Percentiles rank a stretch among this genome's conserved stretches.
Conservation (phyloP, 805 yeast genomes). For the Schwanniomyces sp. region DNA sequence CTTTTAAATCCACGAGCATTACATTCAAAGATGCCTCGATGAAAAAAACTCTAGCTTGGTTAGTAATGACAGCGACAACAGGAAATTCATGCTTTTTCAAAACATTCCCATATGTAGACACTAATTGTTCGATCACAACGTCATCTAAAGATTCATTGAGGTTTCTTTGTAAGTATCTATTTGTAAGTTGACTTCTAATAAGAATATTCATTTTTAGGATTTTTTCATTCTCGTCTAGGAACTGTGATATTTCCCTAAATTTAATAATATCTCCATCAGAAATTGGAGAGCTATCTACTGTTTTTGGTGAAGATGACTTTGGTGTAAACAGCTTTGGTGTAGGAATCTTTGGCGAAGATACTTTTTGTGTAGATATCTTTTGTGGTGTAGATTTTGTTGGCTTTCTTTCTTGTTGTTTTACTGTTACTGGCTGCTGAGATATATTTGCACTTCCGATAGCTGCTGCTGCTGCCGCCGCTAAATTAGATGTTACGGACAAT, state of each 20-base stretch:
- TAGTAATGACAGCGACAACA: slow-evolving; percentile 39
- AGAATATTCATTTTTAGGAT: slow-evolving; percentile 41
- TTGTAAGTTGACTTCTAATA: slow-evolving; percentile 35
- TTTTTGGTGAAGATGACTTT: not conserved
- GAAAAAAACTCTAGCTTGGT: slow-evolving; percentile 41
- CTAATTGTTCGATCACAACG: slow-evolving; percentile 29
- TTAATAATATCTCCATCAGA: slow-evolving; percentile 15
- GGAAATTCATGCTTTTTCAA: slow-evolving; percentile 23
- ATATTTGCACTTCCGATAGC: not conserved
- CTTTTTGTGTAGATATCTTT: not conserved
- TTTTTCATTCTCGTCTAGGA: slow-evolving; percentile 34
- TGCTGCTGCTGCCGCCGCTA: not conserved
- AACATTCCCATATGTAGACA: slow-evolving; percentile 18
- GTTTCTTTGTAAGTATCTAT: slow-evolving; percentile 17
- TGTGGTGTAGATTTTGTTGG: not conserved
- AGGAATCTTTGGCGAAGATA: not conserved
- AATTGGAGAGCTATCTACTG: not conserved
- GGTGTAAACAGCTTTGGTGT: not conserved
- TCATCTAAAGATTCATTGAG: slow-evolving; percentile 25
- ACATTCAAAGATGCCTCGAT: slow-evolving; percentile 34
- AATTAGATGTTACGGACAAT: not conserved
- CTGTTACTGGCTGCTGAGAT: not conserved
- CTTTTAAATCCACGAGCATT: slow-evolving; percentile 39
- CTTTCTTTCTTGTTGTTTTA: not conserved
- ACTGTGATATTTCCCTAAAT: slow-evolving; percentile 31